phyloP scores from a whole-genome alignment of 176 grass and related monocot genomes.

The Ananas comosus region DNA sequence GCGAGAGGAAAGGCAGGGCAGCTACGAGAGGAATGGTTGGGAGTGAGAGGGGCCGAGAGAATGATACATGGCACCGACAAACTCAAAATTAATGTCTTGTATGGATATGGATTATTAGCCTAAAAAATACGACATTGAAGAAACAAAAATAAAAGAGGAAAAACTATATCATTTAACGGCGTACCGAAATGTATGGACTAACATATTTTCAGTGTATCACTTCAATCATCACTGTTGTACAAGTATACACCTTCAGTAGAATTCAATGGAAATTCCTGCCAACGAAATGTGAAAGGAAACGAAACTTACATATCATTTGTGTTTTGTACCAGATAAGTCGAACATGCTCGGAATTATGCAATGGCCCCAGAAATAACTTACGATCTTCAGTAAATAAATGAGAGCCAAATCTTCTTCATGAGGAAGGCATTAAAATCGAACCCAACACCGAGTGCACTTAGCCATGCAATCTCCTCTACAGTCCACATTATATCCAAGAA shows the following conservation, averaged over 20 bases:
- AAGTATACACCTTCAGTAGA: background rate
- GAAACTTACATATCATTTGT: background rate
- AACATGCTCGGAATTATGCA: background rate
- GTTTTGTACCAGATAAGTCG: background rate
- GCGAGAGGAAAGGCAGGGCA: too few relatives aligned
- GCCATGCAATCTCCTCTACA: constrained; percentile 86
- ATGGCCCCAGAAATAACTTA: background rate
- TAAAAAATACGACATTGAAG: too few relatives aligned
- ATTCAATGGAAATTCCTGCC: background rate
- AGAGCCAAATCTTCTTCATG: background rate
- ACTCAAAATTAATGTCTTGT: too few relatives aligned
- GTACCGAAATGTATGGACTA: too few relatives aligned
- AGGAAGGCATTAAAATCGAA: constrained; percentile 46
- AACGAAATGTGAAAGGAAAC: background rate
- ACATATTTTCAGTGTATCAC: too few relatives aligned
- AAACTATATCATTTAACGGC: too few relatives aligned
- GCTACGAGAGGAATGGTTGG: too few relatives aligned
- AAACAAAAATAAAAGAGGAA: too few relatives aligned
- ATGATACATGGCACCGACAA: too few relatives aligned
- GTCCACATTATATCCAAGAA: constrained; percentile 83
- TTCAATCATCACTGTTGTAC: background rate
- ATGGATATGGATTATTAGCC: too few relatives aligned
- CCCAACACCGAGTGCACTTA: constrained; percentile 86
- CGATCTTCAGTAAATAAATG: background rate
- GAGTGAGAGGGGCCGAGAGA: too few relatives aligned